These are phyloP conservation scores for Musa acuminata DNA, from an alignment of 176 grass and related monocot species.

Conservation along the genomic window DNA sequence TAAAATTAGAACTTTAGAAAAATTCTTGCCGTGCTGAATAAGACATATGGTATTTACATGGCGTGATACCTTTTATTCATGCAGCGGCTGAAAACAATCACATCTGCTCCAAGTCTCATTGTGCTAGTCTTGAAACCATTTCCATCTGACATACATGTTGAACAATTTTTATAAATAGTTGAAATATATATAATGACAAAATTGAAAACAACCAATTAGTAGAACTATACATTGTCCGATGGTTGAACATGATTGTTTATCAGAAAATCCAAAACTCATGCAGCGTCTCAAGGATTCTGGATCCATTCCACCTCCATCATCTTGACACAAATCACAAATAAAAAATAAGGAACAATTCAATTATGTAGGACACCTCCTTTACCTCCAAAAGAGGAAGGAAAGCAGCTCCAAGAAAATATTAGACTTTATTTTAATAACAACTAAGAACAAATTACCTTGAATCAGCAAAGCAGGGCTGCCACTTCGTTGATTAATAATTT, in stretches of 20 bases:
- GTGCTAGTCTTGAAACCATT: conserved; percentile 94
- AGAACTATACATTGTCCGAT: conserved; percentile 61
- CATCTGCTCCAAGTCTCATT: conserved; percentile 79
- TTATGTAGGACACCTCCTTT: background rate
- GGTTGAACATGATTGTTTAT: conserved; percentile 51
- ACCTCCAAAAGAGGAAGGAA: background rate
- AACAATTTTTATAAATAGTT: conserved; percentile 1
- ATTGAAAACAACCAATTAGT: background rate
- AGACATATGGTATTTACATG: background rate
- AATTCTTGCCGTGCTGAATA: background rate
- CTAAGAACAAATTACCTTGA: conserved; percentile 39
- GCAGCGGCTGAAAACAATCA: conserved; percentile 56
- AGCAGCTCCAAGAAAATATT: background rate
- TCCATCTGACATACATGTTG: conserved; percentile 42
- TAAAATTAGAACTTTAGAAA: too few relatives aligned
- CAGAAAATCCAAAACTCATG: conserved; percentile 90
- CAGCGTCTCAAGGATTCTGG: conserved; percentile 63
- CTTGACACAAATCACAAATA: conserved; percentile 25
- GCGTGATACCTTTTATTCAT: conserved; percentile 37
- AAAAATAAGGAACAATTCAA: background rate
- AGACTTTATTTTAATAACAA: background rate
- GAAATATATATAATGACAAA: background rate
- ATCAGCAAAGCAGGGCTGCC: conserved; percentile 50
- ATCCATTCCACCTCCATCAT: conserved; percentile 84
- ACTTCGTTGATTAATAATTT: conserved; percentile 33